Evolutionary conservation across 148 eudicot genomes (phyloP).

Genomic region (Vaccinium vitisidaea): DNA sequence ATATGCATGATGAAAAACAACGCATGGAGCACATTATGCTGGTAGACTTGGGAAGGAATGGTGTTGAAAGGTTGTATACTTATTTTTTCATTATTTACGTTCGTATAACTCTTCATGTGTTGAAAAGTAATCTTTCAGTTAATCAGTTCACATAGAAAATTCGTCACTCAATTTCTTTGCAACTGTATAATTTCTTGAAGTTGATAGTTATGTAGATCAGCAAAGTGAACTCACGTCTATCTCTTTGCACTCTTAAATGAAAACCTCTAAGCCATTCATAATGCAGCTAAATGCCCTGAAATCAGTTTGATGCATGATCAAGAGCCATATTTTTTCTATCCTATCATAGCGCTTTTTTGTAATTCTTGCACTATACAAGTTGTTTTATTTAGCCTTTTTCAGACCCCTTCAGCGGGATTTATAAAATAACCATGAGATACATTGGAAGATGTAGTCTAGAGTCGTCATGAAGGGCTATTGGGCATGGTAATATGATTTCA

Average conservation of each 20-base stretch:
- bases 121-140: neutral
- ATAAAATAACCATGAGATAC: neutral
- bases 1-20: conserved; percentile 69
- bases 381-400: neutral
- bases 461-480: neutral
- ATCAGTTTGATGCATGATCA: neutral
- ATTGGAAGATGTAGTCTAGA: neutral
- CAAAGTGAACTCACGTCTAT: neutral
- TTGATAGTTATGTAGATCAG: neutral
- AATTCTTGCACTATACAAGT: neutral
- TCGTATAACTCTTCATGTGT: neutral
- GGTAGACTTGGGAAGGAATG: conserved; percentile 98
- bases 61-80: conserved; percentile 73
- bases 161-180: neutral
- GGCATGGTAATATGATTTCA: neutral
- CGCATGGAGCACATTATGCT: conserved; percentile 97
- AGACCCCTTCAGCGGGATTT: neutral
- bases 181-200: neutral
- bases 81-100: conserved; percentile 1
- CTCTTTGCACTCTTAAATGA: neutral
- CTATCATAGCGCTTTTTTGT: neutral
- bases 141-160: no score
- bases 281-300: neutral
- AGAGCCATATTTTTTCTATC: neutral
- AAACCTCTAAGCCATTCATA: neutral